Base-by-base conservation (phyloP, 176 grass and related monocot species). In the Elaeis guineensis region DNA sequence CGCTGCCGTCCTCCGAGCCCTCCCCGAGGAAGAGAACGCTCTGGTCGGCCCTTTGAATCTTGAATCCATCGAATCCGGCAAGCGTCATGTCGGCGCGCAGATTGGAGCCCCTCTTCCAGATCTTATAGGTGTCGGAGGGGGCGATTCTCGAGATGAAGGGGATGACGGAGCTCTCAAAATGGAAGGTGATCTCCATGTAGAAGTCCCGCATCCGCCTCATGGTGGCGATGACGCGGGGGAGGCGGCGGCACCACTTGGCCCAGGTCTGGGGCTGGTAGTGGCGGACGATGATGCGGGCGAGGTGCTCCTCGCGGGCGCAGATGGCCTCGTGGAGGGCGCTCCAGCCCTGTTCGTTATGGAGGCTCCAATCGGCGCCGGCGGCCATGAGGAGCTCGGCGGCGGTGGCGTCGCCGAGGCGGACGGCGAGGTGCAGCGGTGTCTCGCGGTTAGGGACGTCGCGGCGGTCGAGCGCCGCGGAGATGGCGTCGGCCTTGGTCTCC, bases 181-280 rank as follows among this genome's bases (percentile, higher is more conserved):
- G 64, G 64, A 66, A 66, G 22, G 20, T 53, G 64, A 66, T 52
- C 50, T 65, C 64, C 49, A 66, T 28, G 64, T 66, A 66, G 51
- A 66, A 53, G 64, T 66, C 64, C 23, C 50, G 50, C 50, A 66
- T 52, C 49, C 64, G 64, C 16, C 1, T 25, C 49, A 66, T 29
- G 22, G 50, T 19, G 17, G 64, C 64, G 50, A 66, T 9, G 3
- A 66, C 22, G 5, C 49, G 64, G 19, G 64, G 64, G 15, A 66
- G 17, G 15, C 64, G 64, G 6, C 64, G 64, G 23, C 49, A 12
- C 23, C 22, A 66, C 64, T 51, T 66, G 64, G 50, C 64, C 50
- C 49, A 53, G 24, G 49, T 16, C 6, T 17, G 22, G 18, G 35
- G 35, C 11, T 53, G 49, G 64, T 53, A 18, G 50, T 54, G 64